Conservation (phyloP, 768 basidiomycete species). For the Auricularia cornea region DNA sequence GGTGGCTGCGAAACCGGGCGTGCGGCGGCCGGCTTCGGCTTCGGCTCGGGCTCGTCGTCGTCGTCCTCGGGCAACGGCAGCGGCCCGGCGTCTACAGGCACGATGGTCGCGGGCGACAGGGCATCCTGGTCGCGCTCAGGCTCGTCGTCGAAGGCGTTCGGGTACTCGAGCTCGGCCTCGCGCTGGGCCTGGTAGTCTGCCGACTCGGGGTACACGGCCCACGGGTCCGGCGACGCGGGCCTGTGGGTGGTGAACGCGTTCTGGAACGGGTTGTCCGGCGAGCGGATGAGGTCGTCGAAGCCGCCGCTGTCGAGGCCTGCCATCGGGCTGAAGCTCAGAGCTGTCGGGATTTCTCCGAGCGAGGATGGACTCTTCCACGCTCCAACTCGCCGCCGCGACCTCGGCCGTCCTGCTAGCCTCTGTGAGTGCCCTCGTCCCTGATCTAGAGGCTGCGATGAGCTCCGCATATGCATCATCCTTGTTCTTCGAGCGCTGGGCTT, state of each 20-base stretch:
- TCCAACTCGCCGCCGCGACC: constrained; percentile 1
- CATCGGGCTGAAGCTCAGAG: too few species aligned
- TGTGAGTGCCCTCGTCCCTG: background rate
- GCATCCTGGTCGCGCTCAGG: constrained; percentile 5
- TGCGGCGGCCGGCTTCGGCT: background rate
- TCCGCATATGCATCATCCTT: constrained; percentile 66
- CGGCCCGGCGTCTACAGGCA: constrained; percentile 19
- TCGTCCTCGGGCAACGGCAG: constrained; percentile 22
- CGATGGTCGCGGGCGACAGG: constrained; percentile 9
- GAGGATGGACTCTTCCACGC: background rate
- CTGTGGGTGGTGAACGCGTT: constrained; percentile 59
- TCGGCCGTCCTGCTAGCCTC: background rate
- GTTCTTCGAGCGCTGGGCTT: constrained; percentile 77
- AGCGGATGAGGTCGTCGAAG: constrained; percentile 67
- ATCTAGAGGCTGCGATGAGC: constrained; percentile 42
- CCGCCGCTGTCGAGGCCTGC: constrained; percentile 2
- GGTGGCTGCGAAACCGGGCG: constrained; percentile 16
- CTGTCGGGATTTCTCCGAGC: too few species aligned
- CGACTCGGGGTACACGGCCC: constrained; percentile 35
- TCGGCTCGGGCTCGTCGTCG: constrained; percentile 8
- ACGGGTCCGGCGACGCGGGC: constrained; percentile 66
- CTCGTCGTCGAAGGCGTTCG: constrained; percentile 4
- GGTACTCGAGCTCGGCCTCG: constrained; percentile 6
- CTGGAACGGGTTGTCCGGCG: constrained; percentile 65
- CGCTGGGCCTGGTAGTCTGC: constrained; percentile 32